These are phyloP conservation scores for Amorphotheca resinae DNA, from an alignment of 495 filamentous ascomycete species.

Conservation along the genomic window DNA sequence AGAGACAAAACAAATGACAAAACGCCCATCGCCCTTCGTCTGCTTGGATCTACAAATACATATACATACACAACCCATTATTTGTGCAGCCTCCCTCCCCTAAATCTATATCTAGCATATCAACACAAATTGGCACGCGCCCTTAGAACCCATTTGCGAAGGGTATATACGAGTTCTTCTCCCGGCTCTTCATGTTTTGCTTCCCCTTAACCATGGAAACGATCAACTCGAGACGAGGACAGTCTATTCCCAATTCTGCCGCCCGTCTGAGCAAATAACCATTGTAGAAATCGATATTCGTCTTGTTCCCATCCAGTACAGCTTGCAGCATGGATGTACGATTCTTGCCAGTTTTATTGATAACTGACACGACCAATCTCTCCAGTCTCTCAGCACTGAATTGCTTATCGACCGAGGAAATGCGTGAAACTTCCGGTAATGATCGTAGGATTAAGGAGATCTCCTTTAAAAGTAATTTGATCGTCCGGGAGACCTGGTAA, in stretches of 20 bases:
- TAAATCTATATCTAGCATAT: too few species aligned
- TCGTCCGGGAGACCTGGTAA: conserved; percentile 44
- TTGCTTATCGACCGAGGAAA: background rate
- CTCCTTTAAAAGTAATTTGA: conserved; percentile 50
- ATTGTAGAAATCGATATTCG: conserved; percentile 23
- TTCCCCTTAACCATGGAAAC: conserved; percentile 14
- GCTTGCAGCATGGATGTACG: conserved; percentile 16
- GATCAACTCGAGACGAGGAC: conserved; percentile 8
- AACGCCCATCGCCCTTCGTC: too few species aligned
- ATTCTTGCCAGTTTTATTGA: conserved; percentile 5
- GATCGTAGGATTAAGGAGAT: conserved; percentile 26
- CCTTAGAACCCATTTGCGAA: too few species aligned
- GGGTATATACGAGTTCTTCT: conserved; percentile 11
- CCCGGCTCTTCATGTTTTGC: conserved; percentile 9
- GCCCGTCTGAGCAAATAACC: conserved; percentile 18
- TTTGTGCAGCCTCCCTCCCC: too few species aligned
- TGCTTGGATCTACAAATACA: too few species aligned
- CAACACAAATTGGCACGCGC: too few species aligned
- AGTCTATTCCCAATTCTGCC: conserved; percentile 14
- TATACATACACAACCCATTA: too few species aligned
- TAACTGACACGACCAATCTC: background rate
- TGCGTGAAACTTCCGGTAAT: conserved; percentile 44
- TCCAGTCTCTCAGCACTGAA: conserved; percentile 8
- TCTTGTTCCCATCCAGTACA: conserved; percentile 14
- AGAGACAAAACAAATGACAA: too few species aligned